These are phyloP conservation scores for Pyrenochaeta sp. DNA, from an alignment of 2,329 filamentous ascomycete species.

Conservation along the genomic window DNA sequence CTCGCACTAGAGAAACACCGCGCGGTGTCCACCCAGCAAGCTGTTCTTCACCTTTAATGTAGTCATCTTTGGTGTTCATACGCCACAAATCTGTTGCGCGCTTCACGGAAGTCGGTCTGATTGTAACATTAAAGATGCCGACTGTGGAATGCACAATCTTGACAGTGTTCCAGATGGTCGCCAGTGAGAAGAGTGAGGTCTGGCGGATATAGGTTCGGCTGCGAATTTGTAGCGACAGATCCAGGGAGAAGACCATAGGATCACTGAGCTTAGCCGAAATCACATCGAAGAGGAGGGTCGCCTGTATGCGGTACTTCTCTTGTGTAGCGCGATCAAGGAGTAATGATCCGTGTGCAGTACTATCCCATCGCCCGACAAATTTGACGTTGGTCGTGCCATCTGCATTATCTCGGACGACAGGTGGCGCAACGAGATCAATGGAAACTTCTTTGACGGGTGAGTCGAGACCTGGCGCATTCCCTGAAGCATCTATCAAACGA, in stretches of 20 bases:
- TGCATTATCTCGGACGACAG: constrained; percentile 81
- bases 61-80: constrained; percentile 93
- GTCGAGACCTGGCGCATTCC: constrained; percentile 82
- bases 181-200: constrained; percentile 81
- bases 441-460: constrained; percentile 74
- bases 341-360: constrained; percentile 88
- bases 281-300: constrained; percentile 87
- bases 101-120: constrained; percentile 90
- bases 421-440: constrained; percentile 78
- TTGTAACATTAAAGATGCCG: constrained; percentile 82
- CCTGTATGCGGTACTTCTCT: constrained; percentile 91
- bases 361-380: constrained; percentile 94
- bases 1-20: constrained; percentile 87
- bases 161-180: constrained; percentile 83
- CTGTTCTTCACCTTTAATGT: constrained; percentile 93
- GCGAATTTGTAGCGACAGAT: constrained; percentile 82
- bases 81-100: constrained; percentile 93
- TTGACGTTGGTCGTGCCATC: constrained; percentile 90
- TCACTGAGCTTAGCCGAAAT: constrained; percentile 82
- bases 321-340: constrained; percentile 90
- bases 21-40: constrained; percentile 85
- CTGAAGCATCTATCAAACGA: constrained; percentile 81
- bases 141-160: constrained; percentile 87
- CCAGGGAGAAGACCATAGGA: constrained; percentile 85
- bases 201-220: constrained; percentile 85